Conservation (phyloP, 2,329 filamentous ascomycete genomes). For the Pyrenophora tritici-repentis region DNA sequence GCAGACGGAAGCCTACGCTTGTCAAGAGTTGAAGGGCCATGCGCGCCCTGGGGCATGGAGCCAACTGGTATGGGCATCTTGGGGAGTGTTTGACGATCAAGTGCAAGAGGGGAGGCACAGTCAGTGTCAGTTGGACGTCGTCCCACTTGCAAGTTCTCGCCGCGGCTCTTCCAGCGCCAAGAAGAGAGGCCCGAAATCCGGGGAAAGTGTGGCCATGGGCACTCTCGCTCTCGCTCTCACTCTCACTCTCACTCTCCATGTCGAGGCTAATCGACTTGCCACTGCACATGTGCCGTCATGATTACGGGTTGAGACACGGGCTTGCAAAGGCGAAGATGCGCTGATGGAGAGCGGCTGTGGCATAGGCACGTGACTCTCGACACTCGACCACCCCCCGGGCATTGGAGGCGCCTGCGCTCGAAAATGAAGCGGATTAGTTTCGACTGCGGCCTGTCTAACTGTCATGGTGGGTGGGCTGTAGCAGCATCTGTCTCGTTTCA, state of each 20-base stretch:
- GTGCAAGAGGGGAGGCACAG: slow-evolving; percentile 21
- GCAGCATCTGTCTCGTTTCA: slow-evolving; percentile 5
- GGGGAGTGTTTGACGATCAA: slow-evolving; percentile 18
- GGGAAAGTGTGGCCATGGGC: slow-evolving; percentile 16
- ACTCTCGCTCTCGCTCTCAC: too few relatives aligned
- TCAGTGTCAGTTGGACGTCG: slow-evolving; percentile 11
- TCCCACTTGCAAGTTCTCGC: slow-evolving; percentile 19
- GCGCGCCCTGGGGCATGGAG: slow-evolving; percentile 42
- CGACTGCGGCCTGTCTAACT: slow-evolving; percentile 1
- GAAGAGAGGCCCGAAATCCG: slow-evolving; percentile 8
- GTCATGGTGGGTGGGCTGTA: neutral
- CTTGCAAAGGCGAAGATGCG: too few relatives aligned
- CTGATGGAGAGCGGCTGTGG: neutral
- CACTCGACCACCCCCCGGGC: slow-evolving; percentile 5
- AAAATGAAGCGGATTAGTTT: slow-evolving; percentile 22
- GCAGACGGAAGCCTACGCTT: slow-evolving; percentile 61
- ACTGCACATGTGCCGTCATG: too few relatives aligned
- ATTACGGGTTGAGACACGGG: neutral
- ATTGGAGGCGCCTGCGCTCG: slow-evolving; percentile 13
- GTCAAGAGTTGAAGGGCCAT: slow-evolving; percentile 70
- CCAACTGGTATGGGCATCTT: slow-evolving; percentile 64
- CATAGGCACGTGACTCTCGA: slow-evolving; percentile 19
- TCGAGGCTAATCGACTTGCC: too few relatives aligned
- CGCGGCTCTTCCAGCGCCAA: slow-evolving; percentile 20
- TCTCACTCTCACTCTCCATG: too few relatives aligned